These are phyloP conservation scores for Coemansia sp. DNA, from an alignment of 192 early-diverging fungal genomes.

Conservation along the genomic window DNA sequence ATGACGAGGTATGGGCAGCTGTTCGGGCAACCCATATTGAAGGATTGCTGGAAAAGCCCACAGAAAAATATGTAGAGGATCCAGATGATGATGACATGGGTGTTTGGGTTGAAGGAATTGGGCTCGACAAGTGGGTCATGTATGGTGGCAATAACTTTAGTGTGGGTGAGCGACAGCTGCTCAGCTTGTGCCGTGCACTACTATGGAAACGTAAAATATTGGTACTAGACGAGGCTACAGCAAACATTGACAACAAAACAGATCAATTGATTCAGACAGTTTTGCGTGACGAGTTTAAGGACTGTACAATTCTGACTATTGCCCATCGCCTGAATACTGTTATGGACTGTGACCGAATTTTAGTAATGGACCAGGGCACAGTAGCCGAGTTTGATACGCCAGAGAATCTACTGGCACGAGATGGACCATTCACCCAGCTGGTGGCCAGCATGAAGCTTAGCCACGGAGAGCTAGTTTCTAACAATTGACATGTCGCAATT, in stretches of 20 bases:
- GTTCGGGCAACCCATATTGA: slow-evolving; percentile 48
- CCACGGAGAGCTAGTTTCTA: neutral
- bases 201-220: slow-evolving; percentile 66
- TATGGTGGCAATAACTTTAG: slow-evolving; percentile 66
- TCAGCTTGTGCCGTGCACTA: slow-evolving; percentile 61
- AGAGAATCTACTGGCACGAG: slow-evolving; percentile 3
- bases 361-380: slow-evolving; percentile 55
- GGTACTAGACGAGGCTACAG: slow-evolving; percentile 76
- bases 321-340: slow-evolving; percentile 71
- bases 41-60: slow-evolving; percentile 37
- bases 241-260: slow-evolving; percentile 57
- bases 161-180: slow-evolving; percentile 69
- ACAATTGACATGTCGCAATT: neutral
- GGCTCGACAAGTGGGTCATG: slow-evolving; percentile 26
- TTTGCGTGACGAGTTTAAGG: slow-evolving; percentile 46
- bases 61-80: slow-evolving; percentile 11
- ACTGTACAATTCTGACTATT: slow-evolving; percentile 60
- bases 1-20: slow-evolving; percentile 65
- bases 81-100: slow-evolving; percentile 5
- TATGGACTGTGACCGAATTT: slow-evolving; percentile 59
- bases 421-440: slow-evolving; percentile 12
- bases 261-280: slow-evolving; percentile 65
- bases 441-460: slow-evolving; percentile 15
- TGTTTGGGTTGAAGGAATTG: slow-evolving; percentile 8
- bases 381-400: slow-evolving; percentile 37